These are phyloP conservation scores for Arctium lappa DNA, from an alignment of 129 eudicot species.

Conservation along the genomic window DNA sequence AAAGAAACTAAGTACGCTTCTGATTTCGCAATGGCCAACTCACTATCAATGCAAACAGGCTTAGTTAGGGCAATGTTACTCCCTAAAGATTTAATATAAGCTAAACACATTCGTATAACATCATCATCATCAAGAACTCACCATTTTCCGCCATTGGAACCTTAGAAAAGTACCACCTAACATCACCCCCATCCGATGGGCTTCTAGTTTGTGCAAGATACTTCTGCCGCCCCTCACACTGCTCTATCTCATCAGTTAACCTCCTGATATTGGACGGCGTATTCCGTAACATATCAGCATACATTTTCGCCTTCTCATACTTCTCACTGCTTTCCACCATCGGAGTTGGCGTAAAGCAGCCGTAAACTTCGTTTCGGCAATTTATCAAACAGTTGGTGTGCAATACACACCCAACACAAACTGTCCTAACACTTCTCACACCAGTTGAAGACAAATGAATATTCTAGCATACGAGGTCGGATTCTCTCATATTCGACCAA, in stretches of 20 bases:
- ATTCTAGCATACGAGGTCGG: background rate
- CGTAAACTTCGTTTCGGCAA: constrained; percentile 14
- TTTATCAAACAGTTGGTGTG: constrained; percentile 29
- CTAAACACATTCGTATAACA: constrained; percentile 6
- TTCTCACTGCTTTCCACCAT: constrained; percentile 34
- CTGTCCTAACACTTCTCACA: background rate
- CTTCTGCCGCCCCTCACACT: constrained; percentile 90
- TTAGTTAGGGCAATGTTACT: background rate
- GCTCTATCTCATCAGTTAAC: constrained; percentile 81
- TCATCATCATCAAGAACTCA: constrained; percentile 31
- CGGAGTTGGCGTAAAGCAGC: background rate
- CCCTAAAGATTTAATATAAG: background rate
- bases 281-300: constrained; percentile 77
- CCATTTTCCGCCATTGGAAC: constrained; percentile 68
- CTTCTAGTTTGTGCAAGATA: constrained; percentile 87
- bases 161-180: constrained; percentile 91
- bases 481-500: background rate
- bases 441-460: background rate
- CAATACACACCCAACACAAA: background rate
- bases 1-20: background rate
- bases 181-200: constrained; percentile 95
- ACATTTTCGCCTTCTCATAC: constrained; percentile 29
- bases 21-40: background rate
- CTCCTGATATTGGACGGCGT: constrained; percentile 85
- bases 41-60: background rate